Conservation (phyloP, 495 filamentous ascomycete species). For the Cenococcum geophilum region DNA sequence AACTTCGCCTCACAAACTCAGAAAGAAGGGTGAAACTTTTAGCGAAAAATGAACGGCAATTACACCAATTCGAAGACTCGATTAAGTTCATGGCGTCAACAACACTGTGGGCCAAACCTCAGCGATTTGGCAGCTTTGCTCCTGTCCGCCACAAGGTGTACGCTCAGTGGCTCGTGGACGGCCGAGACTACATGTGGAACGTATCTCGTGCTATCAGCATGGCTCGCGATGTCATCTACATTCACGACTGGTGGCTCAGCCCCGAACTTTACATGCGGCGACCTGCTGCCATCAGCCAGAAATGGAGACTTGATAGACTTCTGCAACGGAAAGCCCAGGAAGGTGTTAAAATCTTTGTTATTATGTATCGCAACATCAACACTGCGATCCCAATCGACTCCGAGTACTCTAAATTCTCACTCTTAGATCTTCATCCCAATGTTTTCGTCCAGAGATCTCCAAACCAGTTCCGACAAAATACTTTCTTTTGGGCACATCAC, state of each 20-base stretch:
- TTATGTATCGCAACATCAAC: conserved; percentile 97
- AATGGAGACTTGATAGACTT: conserved; percentile 95
- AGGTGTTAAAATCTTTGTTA: conserved; percentile 97
- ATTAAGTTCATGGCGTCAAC: conserved; percentile 74
- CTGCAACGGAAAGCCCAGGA: conserved; percentile 88
- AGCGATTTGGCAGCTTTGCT: conserved; percentile 91
- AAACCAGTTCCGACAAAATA: conserved; percentile 96
- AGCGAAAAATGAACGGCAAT: conserved; percentile 80
- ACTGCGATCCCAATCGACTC: conserved; percentile 97
- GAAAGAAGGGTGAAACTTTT: conserved; percentile 88
- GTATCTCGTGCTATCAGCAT: conserved; percentile 95
- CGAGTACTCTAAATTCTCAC: conserved; percentile 96
- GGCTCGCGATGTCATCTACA: conserved; percentile 97
- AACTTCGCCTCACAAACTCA: conserved; percentile 73
- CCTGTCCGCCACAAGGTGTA: conserved; percentile 80
- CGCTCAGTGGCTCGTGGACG: conserved; percentile 96
- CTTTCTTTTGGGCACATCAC: conserved; percentile 99
- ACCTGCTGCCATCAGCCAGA: conserved; percentile 94
- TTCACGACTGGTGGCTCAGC: conserved; percentile 98
- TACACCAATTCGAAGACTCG: conserved; percentile 89
- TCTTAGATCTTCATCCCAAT: conserved; percentile 93
- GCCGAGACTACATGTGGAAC: conserved; percentile 98
- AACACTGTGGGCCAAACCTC: conserved; percentile 72
- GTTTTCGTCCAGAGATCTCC: conserved; percentile 93
- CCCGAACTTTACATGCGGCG: conserved; percentile 94